These are phyloP conservation scores for Globisporangium barbulae DNA, from an alignment of 352 stramenopile species.

Conservation along the genomic window DNA sequence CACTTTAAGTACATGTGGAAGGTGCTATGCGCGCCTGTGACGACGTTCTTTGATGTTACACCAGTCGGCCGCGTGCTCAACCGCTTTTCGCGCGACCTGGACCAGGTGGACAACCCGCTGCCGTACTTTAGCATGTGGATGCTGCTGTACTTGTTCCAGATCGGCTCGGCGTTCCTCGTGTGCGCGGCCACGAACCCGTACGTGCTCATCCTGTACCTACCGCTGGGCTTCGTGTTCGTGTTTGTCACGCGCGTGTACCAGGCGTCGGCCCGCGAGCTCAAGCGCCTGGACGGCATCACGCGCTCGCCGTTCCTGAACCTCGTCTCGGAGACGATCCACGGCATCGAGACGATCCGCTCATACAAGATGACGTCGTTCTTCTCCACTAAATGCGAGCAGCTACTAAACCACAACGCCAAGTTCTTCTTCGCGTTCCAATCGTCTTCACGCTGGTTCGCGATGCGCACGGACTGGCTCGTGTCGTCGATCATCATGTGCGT, in stretches of 20 bases:
- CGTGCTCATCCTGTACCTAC: slow-evolving; percentile 50
- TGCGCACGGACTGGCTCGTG: slow-evolving; percentile 42
- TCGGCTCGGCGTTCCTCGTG: slow-evolving; percentile 34
- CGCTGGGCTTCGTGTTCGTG: slow-evolving; percentile 32
- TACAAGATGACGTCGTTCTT: slow-evolving; percentile 17
- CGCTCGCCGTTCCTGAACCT: slow-evolving; percentile 88
- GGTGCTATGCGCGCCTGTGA: slow-evolving; percentile 14
- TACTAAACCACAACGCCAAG: slow-evolving; percentile 36
- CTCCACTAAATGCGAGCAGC: slow-evolving; percentile 14
- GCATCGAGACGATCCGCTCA: slow-evolving; percentile 88
- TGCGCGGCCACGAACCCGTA: slow-evolving; percentile 44
- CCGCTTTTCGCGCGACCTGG: slow-evolving; percentile 39
- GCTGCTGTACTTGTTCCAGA: slow-evolving; percentile 43
- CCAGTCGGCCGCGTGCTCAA: slow-evolving; percentile 17
- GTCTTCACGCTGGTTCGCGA: slow-evolving; percentile 32
- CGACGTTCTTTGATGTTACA: slow-evolving; percentile 20
- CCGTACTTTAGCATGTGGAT: slow-evolving; percentile 52
- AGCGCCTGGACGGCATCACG: slow-evolving; percentile 89
- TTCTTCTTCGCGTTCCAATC: slow-evolving; percentile 33
- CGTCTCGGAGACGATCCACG: slow-evolving; percentile 88
- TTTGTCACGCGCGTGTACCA: slow-evolving; percentile 78
- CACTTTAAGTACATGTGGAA: slow-evolving; percentile 44
- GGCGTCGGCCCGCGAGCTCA: slow-evolving; percentile 72
- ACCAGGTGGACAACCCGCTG: slow-evolving; percentile 45
- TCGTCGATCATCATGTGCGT: slow-evolving; percentile 26